Evolutionary conservation across 352 stramenopile species (phyloP).

Genomic region (Phytophthora idaei): DNA sequence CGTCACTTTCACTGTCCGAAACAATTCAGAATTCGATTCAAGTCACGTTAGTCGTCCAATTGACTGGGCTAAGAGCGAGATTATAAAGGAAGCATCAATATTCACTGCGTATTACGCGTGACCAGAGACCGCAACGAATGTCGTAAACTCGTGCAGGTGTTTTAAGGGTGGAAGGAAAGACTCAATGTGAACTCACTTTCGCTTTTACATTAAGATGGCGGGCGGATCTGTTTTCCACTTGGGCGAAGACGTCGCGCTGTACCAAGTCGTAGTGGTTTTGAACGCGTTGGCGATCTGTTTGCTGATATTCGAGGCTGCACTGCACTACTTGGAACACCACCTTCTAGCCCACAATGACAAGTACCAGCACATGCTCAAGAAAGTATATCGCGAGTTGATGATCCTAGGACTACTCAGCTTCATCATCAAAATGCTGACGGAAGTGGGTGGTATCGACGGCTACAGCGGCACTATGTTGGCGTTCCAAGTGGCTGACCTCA

Average conservation of each 20-base stretch:
- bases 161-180: background rate
- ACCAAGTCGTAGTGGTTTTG: constrained; percentile 46
- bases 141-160: constrained; percentile 13
- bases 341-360: constrained; percentile 43
- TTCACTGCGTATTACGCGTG: constrained; percentile 14
- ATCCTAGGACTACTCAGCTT: constrained; percentile 60
- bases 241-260: constrained; percentile 58
- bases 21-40: background rate
- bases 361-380: constrained; percentile 69
- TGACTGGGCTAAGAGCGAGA: background rate
- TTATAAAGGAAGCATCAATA: background rate
- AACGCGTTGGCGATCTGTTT: constrained; percentile 48
- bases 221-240: constrained; percentile 55
- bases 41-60: background rate
- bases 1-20: constrained; percentile 2
- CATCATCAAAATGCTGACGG: constrained; percentile 51
- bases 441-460: constrained; percentile 36
- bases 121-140: background rate
- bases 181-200: constrained; percentile 4
- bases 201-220: constrained; percentile 23
- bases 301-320: constrained; percentile 42
- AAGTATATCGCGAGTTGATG: constrained; percentile 67
- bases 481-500: constrained; percentile 58
- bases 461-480: constrained; percentile 42
- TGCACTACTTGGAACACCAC: constrained; percentile 39